Conservation (phyloP, 2,329 filamentous ascomycete genomes). For the Teratosphaeria zuluensis region DNA sequence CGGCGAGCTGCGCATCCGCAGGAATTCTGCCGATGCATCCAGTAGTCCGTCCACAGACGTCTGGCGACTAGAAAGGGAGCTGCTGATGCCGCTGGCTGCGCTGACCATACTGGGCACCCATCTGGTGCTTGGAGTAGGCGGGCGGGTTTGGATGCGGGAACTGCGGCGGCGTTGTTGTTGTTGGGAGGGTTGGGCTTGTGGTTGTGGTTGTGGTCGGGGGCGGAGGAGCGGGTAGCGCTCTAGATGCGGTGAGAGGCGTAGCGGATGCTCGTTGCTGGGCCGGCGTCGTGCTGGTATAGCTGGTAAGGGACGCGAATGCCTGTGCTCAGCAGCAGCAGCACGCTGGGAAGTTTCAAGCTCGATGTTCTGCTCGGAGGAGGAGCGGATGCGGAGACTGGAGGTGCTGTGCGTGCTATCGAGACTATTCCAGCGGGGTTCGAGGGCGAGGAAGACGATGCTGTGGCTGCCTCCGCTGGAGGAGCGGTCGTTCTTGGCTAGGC, state of each 20-base stretch:
- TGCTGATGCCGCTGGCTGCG: slow-evolving; percentile 9
- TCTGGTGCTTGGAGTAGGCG: neutral
- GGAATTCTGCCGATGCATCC: slow-evolving; percentile 10
- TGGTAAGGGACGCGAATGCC: neutral
- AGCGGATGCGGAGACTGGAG: slow-evolving; percentile 11
- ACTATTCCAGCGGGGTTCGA: slow-evolving; percentile 5
- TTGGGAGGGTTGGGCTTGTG: neutral
- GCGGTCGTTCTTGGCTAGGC: slow-evolving; percentile 12
- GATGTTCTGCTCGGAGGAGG: slow-evolving; percentile 15
- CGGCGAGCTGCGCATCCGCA: slow-evolving; percentile 19
- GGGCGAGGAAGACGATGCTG: neutral
- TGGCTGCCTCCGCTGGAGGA: slow-evolving; percentile 2
- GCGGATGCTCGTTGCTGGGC: slow-evolving; percentile 10
- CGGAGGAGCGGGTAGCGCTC: slow-evolving; percentile 17
- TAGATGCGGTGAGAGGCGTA: slow-evolving; percentile 4
- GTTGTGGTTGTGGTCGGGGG: slow-evolving; percentile 6
- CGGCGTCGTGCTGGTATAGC: slow-evolving; percentile 4
- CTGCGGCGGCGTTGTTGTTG: neutral
- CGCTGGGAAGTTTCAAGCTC: slow-evolving; percentile 1
- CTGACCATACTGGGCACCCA: neutral
- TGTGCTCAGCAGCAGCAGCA: neutral
- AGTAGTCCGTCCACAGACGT: slow-evolving; percentile 1
- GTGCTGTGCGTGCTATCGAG: slow-evolving; percentile 7
- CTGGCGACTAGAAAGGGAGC: neutral
- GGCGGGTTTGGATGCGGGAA: neutral